A percentile compares a stretch with the other conserved stretches of the same genome.
Evolutionary conservation across 305 asterid species (phyloP).

Genomic region (Striga hermonthica): DNA sequence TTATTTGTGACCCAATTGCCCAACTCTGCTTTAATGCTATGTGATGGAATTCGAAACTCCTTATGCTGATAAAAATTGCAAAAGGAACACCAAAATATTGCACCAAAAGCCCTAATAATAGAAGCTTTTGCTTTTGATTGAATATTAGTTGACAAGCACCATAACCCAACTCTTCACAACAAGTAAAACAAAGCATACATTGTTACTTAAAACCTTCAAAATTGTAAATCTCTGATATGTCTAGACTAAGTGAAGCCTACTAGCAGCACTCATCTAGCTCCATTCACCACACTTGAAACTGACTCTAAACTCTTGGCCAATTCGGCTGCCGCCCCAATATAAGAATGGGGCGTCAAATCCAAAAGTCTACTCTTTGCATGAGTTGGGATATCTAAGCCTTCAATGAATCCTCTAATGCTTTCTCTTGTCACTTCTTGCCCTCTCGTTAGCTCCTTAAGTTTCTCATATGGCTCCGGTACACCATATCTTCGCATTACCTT

Average conservation of each 20-base stretch:
- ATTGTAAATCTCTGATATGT: neutral
- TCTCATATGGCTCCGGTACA: slow-evolving; percentile 93
- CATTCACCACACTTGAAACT: slow-evolving; percentile 41
- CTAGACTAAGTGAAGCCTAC: neutral
- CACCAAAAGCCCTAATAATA: too few relatives aligned
- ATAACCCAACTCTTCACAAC: too few relatives aligned
- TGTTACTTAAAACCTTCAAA: too few relatives aligned
- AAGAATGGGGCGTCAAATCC: slow-evolving; percentile 66
- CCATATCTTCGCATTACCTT: slow-evolving; percentile 88
- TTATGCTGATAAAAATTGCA: too few relatives aligned
- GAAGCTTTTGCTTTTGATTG: too few relatives aligned
- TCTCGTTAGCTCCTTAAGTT: slow-evolving; percentile 84
- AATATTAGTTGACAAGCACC: too few relatives aligned
- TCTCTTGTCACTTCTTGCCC: slow-evolving; percentile 71
- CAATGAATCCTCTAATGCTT: slow-evolving; percentile 64
- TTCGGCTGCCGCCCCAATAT: slow-evolving; percentile 64
- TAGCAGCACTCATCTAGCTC: slow-evolving; percentile 31
- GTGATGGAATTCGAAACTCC: too few relatives aligned
- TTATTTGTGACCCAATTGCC: too few relatives aligned
- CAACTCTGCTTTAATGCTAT: too few relatives aligned
- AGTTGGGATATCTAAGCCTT: slow-evolving; percentile 56
- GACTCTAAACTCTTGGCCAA: slow-evolving; percentile 49
- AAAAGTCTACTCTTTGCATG: slow-evolving; percentile 63
- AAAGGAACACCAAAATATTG: too few relatives aligned
- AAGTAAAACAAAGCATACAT: too few relatives aligned